Evolutionary conservation across 2,329 filamentous ascomycete genomes (phyloP), one percentile per base, ranked within the genome.

Genomic region (Talaromyces amestolkiae): DNA sequence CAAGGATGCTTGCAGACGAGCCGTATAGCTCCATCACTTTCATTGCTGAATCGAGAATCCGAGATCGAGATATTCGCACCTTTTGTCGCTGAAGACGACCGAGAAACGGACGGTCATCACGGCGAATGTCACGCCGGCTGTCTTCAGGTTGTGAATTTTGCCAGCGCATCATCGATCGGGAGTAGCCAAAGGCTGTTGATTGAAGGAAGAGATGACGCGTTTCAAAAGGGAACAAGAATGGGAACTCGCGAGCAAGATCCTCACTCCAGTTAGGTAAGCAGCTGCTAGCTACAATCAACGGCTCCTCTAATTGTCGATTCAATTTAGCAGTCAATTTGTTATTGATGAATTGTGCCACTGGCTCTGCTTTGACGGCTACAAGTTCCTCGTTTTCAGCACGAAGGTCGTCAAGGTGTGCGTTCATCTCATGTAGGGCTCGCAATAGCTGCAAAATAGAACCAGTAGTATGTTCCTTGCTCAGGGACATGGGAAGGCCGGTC

Each of bases 21-120:
- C 95, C 95, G 72, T 99, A 99, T 2, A 98, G 86, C 72, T 99
- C 94, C 94, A 99, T 98, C 35, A 99, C 95, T 78, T 99, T 99
- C 76, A 98, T 84, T 0, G 95, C 95, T 15, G 95, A 98, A 76
- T 99, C 95, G 8, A 99, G 84, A 54, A 99, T 97, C 72, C 96
- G 93, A n/a, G 87, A 88, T 51, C 95, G 88, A 5, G 94, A 97
- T 67, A 99, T 98, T 53, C 95, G 90, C n/a, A 99, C 94, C 78
- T 99, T 99, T 74, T 99, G 95, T 65, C 95, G 89, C 76, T 98
- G 95, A 1, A 97, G 85, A 49, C 94, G 87, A 15, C 95, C 95
- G 2, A 98, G 82, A 84, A 96, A 97, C 1, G 93, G 93, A 13
- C 93, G 86, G 68, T 98, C 93, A 70, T 98, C 94, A 58, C 92